Evolutionary conservation across 768 basidiomycete species (phyloP).

Genomic region (Termitomyces sp.): DNA sequence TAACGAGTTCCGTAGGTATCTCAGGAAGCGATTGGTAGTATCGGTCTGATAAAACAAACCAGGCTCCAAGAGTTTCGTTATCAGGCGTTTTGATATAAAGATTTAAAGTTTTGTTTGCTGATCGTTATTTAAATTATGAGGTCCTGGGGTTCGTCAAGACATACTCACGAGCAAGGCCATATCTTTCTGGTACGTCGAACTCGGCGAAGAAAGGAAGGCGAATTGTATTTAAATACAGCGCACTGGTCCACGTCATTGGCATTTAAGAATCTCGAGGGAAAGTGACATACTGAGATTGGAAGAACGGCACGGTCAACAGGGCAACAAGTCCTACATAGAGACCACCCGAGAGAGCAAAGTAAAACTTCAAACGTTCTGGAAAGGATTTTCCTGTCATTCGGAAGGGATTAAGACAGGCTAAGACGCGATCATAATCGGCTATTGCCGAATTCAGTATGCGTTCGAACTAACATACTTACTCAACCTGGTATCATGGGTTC

Average conservation of each 20-base stretch:
- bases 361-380: slow-evolving; percentile 21
- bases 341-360: slow-evolving; percentile 36
- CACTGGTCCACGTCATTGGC: slow-evolving; percentile 17
- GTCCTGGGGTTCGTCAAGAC: background rate
- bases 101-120: slow-evolving; percentile 77
- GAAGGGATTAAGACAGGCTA: background rate
- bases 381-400: slow-evolving; percentile 7
- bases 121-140: background rate
- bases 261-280: background rate
- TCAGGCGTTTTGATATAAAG: slow-evolving; percentile 68
- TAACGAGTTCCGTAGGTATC: slow-evolving; percentile 30
- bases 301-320: slow-evolving; percentile 52
- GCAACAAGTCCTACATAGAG: slow-evolving; percentile 49
- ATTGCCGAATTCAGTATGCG: background rate
- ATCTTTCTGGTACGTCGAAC: slow-evolving; percentile 66
- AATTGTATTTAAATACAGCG: slow-evolving; percentile 59
- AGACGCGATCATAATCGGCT: background rate
- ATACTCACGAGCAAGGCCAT: slow-evolving; percentile 70
- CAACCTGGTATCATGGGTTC: too few species aligned
- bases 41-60: slow-evolving; percentile 72
- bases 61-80: slow-evolving; percentile 77
- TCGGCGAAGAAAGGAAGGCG: slow-evolving; percentile 57
- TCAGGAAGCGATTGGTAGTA: slow-evolving; percentile 48
- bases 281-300: slow-evolving; percentile 63
- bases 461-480: too few species aligned